Conservation (phyloP, 495 filamentous ascomycete genomes). For the Podospora didyma region DNA sequence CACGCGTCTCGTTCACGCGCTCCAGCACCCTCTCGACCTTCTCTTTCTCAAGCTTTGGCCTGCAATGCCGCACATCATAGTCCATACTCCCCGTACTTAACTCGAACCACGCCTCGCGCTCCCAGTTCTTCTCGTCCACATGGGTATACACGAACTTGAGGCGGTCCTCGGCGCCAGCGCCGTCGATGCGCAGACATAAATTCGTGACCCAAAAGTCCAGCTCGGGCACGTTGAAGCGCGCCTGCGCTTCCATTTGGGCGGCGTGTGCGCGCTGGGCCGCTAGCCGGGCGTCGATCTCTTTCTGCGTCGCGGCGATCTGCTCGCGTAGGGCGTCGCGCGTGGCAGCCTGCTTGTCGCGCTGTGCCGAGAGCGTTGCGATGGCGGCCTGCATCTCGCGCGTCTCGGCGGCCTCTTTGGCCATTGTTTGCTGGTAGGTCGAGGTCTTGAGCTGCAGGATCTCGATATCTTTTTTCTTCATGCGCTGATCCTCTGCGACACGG, state of each 20-base stretch:
- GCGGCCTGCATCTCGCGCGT: constrained; percentile 80
- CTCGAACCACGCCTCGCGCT: constrained; percentile 90
- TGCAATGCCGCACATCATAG: constrained; percentile 73
- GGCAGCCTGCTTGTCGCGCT: constrained; percentile 70
- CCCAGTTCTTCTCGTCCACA: constrained; percentile 82
- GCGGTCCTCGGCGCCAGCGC: constrained; percentile 75
- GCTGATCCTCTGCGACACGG: constrained; percentile 67
- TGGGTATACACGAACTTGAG: constrained; percentile 92
- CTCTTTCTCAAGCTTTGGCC: constrained; percentile 74
- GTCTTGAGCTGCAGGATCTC: constrained; percentile 77
- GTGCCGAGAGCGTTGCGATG: constrained; percentile 67
- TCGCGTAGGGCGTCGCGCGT: constrained; percentile 68
- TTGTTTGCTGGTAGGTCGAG: constrained; percentile 70
- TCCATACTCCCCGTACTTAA: constrained; percentile 74
- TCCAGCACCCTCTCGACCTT: constrained; percentile 71
- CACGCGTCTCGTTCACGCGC: constrained; percentile 74
- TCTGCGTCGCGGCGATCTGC: constrained; percentile 77
- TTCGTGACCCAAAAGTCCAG: constrained; percentile 93
- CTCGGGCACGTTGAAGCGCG: constrained; percentile 83
- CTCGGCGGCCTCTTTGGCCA: constrained; percentile 82
- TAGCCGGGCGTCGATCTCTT: constrained; percentile 53
- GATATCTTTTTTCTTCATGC: constrained; percentile 82
- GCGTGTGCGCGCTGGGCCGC: constrained; percentile 49
- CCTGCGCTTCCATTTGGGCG: constrained; percentile 69
- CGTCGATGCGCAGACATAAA: constrained; percentile 84